Percentiles rank a stretch among this genome's conserved stretches.
Conservation (phyloP, 805 yeast genomes). For the Candida oleophila region DNA sequence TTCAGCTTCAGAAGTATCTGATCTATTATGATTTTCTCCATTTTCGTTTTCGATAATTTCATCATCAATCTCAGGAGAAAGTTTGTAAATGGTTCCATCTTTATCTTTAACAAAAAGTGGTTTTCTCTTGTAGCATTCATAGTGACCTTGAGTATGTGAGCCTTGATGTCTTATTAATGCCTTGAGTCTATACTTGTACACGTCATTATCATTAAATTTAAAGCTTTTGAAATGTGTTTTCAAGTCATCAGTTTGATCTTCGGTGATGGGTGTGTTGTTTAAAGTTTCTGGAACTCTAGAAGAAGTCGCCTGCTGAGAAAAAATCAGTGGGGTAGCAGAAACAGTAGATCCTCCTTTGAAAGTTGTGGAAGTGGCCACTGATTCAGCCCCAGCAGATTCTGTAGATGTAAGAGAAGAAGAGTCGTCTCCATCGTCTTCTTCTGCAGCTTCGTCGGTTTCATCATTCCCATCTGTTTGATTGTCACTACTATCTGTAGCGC, state of each 20-base stretch:
- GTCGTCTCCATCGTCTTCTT: conserved; percentile 21
- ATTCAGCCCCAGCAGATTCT: conserved; percentile 12
- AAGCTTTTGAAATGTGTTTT: conserved; percentile 35
- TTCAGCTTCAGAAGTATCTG: neutral
- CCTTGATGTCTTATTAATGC: conserved; percentile 87
- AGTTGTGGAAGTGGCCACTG: conserved; percentile 8
- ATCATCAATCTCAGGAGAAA: conserved; percentile 40
- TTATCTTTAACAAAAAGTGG: conserved; percentile 54
- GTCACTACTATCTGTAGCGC: conserved; percentile 11
- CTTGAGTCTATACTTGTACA: conserved; percentile 54
- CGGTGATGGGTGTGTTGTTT: conserved; percentile 37
- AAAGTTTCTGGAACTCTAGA: conserved; percentile 22
- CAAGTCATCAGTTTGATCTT: conserved; percentile 36
- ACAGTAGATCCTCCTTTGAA: conserved; percentile 10
- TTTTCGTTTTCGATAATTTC: conserved; percentile 7
- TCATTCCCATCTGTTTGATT: conserved; percentile 18
- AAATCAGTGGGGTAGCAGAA: conserved; percentile 8
- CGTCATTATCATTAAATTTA: conserved; percentile 41
- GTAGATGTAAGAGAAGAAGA: conserved; percentile 17
- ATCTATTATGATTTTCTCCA: neutral
- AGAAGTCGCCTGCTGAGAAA: neutral
- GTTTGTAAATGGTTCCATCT: conserved; percentile 39
- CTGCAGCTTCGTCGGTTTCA: conserved; percentile 12
- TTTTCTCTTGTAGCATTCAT: conserved; percentile 82
- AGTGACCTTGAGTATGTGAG: conserved; percentile 85